Evolutionary conservation across 371 early-diverging fungal species (phyloP).

Genomic region (Apophysomyces trapeziformis): DNA sequence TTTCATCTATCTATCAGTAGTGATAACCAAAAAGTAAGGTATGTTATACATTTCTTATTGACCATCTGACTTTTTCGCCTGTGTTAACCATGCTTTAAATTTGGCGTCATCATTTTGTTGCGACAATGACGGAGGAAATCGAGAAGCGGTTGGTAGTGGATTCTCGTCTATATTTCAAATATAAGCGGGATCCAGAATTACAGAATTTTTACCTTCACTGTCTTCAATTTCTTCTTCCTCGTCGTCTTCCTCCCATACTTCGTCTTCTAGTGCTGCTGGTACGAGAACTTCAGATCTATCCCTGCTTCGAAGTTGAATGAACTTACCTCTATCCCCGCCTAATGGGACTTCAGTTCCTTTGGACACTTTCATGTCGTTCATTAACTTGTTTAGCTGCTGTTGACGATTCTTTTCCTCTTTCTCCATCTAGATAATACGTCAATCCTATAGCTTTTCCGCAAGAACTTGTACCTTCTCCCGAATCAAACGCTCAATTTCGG

Average conservation of each 20-base stretch:
- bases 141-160: conserved; percentile 42
- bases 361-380: conserved; percentile 65
- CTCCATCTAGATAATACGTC: conserved; percentile 36
- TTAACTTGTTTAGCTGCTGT: conserved; percentile 59
- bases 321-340: conserved; percentile 24
- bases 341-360: conserved; percentile 49
- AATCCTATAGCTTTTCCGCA: conserved; percentile 29
- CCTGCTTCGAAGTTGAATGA: not conserved
- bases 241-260: conserved; percentile 35
- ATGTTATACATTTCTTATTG: conserved; percentile 11
- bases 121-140: conserved; percentile 45
- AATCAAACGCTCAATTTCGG: conserved; percentile 75
- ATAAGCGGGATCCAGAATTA: conserved; percentile 2
- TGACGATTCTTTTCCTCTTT: conserved; percentile 51
- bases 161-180: conserved; percentile 24
- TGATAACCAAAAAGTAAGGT: not conserved
- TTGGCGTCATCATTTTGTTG: conserved; percentile 42
- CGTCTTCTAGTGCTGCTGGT: conserved; percentile 23
- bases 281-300: not conserved
- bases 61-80: conserved; percentile 25
- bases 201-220: conserved; percentile 29
- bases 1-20: too few species aligned
- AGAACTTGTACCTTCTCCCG: conserved; percentile 52
- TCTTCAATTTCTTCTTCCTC: conserved; percentile 45
- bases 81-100: conserved; percentile 40